Evolutionary conservation across 768 basidiomycete genomes (phyloP), one percentile per base, ranked within the genome.

Genomic region (Leccinum longicurvipes): DNA sequence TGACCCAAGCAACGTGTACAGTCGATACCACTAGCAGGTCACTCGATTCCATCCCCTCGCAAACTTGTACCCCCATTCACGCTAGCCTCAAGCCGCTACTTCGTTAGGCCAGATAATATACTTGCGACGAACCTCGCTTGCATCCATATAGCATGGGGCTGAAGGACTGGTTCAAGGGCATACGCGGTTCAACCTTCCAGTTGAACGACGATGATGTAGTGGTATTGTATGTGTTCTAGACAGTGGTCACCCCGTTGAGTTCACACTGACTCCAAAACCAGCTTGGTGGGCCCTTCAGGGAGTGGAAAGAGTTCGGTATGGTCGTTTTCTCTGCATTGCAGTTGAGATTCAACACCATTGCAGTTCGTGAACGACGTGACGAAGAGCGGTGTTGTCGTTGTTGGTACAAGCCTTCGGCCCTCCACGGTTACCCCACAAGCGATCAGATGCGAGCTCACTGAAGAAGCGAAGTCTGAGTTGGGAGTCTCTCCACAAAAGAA

Each of bases 271-370:
- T 42, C 19, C n/a, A 10, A n/a, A 12, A 45, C 10, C 23, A 67
- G 65, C 32, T 17, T 61, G 7, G 52, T 64, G 1, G 63, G 64
- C 11, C 64, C 64, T 39, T 51, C 64, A 0, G 64, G 59, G 17
- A 29, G 51, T 4, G 64, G 64, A 42, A 65, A 66, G 55, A 66
- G 57, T 41, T 21, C 5, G 48, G 64, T 65, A 61, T n/a, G 56
- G 10, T 14, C 12, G 15, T 44, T 14, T 4, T 12, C 17, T 57
- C 25, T 32, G 8, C n/a, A 9, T 14, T 4, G 9, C 4, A 11
- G 4, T 9, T 8, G 15, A 34, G 3, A 42, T 9, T 49, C 19
- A 45, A 51, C 6, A 2, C 10, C 6, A 8, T 31, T 6, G 6
- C 17, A 65, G 64, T 65, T 65, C 39, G 1, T 61, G 31, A 7